Evolutionary conservation across 805 yeast species (phyloP).

Genomic region (Pichia manshurica): DNA sequence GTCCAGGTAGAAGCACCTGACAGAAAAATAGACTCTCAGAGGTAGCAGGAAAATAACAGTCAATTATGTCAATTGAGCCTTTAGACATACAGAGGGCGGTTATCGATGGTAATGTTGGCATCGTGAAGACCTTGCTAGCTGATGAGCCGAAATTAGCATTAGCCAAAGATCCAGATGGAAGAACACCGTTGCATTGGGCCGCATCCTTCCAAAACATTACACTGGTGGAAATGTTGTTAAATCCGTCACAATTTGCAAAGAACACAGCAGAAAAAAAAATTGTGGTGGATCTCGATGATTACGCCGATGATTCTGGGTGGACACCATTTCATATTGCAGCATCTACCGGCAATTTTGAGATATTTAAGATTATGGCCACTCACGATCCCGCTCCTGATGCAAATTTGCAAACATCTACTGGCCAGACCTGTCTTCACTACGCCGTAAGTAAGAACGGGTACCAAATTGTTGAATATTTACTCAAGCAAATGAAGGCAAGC

Average conservation of each 20-base stretch:
- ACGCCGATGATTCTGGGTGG: constrained; percentile 77
- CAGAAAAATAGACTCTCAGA: too few relatives aligned
- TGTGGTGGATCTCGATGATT: constrained; percentile 58
- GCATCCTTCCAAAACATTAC: constrained; percentile 54
- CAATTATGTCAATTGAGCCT: constrained; percentile 14
- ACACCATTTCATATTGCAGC: constrained; percentile 80
- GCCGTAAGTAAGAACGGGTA: constrained; percentile 67
- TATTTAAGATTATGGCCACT: constrained; percentile 45
- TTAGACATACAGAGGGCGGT: constrained; percentile 56
- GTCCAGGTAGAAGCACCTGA: too few relatives aligned
- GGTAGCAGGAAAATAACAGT: too few relatives aligned
- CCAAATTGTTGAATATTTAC: constrained; percentile 47
- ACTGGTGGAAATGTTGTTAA: constrained; percentile 41
- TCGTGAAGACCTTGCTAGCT: constrained; percentile 46
- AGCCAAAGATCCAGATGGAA: constrained; percentile 59
- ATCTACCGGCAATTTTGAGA: constrained; percentile 58
- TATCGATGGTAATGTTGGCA: constrained; percentile 48
- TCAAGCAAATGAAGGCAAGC: constrained; percentile 51
- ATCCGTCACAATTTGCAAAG: constrained; percentile 7
- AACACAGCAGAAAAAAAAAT: not conserved
- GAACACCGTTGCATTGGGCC: constrained; percentile 90
- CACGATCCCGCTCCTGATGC: constrained; percentile 55
- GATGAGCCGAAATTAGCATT: constrained; percentile 45
- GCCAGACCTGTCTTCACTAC: constrained; percentile 69
- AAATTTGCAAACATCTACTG: constrained; percentile 52